These are phyloP conservation scores for Talaromyces sp. DNA, from an alignment of 2,329 filamentous ascomycete species.

Conservation along the genomic window DNA sequence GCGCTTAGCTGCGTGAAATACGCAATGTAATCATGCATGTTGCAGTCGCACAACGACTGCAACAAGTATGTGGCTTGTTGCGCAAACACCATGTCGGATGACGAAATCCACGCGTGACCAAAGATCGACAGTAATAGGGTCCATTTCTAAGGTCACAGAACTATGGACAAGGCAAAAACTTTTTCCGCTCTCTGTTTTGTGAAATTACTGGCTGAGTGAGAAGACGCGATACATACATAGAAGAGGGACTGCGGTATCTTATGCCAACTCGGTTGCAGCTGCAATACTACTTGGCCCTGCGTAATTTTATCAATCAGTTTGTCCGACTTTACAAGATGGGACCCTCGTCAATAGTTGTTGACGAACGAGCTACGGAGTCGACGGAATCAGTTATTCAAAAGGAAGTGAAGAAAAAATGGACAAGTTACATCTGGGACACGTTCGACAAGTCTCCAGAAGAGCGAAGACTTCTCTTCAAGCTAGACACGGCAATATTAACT, in stretches of 20 bases:
- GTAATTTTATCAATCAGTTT: neutral
- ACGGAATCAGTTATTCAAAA: slow-evolving; percentile 17
- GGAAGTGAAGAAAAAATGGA: slow-evolving; percentile 37
- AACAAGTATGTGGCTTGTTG: neutral
- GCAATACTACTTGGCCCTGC: neutral
- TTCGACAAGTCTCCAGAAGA: slow-evolving; percentile 48
- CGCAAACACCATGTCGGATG: neutral
- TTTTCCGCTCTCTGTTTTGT: neutral
- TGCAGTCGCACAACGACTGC: neutral
- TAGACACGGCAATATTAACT: slow-evolving; percentile 44
- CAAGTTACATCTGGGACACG: slow-evolving; percentile 48
- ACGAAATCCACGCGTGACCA: neutral
- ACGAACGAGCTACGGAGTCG: neutral
- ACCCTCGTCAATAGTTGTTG: neutral
- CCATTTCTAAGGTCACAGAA: neutral
- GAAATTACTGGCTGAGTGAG: neutral
- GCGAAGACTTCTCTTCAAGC: slow-evolving; percentile 43
- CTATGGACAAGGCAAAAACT: neutral
- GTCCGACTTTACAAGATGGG: neutral
- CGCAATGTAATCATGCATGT: neutral
- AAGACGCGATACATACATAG: neutral
- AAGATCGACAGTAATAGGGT: neutral
- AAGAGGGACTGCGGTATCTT: neutral
- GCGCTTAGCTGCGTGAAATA: neutral
- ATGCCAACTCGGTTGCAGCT: neutral